phyloP scores from a whole-genome alignment of 2,329 filamentous ascomycete species.

The Phyllosticta ampelicida region DNA sequence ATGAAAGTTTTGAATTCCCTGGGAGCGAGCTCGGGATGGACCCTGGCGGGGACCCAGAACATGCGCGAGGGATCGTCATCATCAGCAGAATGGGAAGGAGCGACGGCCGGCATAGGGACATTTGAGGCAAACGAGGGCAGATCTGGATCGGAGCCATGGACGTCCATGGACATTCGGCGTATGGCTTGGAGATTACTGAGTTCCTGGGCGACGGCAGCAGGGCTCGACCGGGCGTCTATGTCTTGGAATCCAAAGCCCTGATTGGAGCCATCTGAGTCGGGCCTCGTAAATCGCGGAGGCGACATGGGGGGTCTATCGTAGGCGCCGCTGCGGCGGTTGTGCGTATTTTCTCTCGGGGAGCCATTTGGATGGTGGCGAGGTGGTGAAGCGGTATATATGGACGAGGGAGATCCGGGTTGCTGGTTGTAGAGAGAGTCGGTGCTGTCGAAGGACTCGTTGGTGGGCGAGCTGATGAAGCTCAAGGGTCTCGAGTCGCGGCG shows the following conservation, averaged over 20 bases:
- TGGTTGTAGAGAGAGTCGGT: background rate
- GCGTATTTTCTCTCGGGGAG: conserved; percentile 12
- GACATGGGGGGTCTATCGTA: conserved; percentile 21
- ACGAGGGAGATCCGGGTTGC: conserved; percentile 18
- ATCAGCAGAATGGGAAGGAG: conserved; percentile 55
- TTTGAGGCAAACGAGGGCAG: conserved; percentile 57
- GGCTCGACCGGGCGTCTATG: conserved; percentile 80
- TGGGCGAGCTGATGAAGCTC: conserved; percentile 58
- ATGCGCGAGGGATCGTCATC: conserved; percentile 81
- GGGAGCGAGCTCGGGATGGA: conserved; percentile 90
- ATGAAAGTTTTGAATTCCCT: conserved; percentile 96
- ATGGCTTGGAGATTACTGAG: conserved; percentile 85
- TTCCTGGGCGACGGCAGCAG: conserved; percentile 82
- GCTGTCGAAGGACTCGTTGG: conserved; percentile 37
- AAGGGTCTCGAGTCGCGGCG: conserved; percentile 54
- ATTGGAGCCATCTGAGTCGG: conserved; percentile 35
- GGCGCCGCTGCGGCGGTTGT: conserved; percentile 11
- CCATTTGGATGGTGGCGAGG: conserved; percentile 10
- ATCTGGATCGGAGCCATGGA: conserved; percentile 60
- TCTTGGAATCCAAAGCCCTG: conserved; percentile 66
- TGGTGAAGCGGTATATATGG: conserved; percentile 14
- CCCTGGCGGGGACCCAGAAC: conserved; percentile 89
- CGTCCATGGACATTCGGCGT: conserved; percentile 89
- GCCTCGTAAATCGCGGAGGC: conserved; percentile 29
- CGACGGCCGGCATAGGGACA: conserved; percentile 51